A percentile compares a stretch with the other conserved stretches of the same genome.
phyloP scores from a whole-genome alignment of 2,329 filamentous ascomycete genomes.

The Bipolaris zeicola region DNA sequence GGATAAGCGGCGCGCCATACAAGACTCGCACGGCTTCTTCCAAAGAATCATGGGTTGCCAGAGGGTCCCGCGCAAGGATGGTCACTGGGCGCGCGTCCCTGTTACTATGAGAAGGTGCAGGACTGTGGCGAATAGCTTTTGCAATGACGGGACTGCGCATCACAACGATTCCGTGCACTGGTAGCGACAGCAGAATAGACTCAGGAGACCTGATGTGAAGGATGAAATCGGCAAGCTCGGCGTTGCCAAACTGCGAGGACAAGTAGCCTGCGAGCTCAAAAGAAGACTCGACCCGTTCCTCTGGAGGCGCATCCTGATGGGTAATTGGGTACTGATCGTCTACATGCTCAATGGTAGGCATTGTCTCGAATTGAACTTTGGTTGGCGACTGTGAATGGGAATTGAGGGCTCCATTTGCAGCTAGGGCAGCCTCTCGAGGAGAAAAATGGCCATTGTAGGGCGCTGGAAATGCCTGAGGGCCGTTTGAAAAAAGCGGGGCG shows the following conservation, averaged over 20 bases:
- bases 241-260: constrained; percentile 41
- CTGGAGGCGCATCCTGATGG: constrained; percentile 24
- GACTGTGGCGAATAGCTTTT: constrained; percentile 33
- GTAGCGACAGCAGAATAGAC: constrained; percentile 36
- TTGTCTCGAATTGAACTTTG: constrained; percentile 37
- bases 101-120: constrained; percentile 25
- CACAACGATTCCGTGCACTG: constrained; percentile 45
- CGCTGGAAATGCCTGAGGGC: constrained; percentile 23
- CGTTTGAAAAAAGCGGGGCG: constrained; percentile 23
- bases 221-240: constrained; percentile 46
- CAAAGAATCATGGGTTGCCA: constrained; percentile 37
- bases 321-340: constrained; percentile 26
- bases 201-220: constrained; percentile 43
- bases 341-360: constrained; percentile 25
- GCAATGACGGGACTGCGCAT: constrained; percentile 43
- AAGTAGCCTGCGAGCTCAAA: constrained; percentile 44
- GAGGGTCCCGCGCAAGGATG: constrained; percentile 34
- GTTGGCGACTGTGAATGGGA: constrained; percentile 44
- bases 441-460: constrained; percentile 29
- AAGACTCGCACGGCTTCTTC: constrained; percentile 45
- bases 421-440: constrained; percentile 19
- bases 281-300: constrained; percentile 29
- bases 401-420: constrained; percentile 33
- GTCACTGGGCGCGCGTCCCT: constrained; percentile 35
- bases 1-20: constrained; percentile 44